Evolutionary conservation across 2,329 filamentous ascomycete genomes (phyloP).

Genomic region (Dryadomyces sulphureus): DNA sequence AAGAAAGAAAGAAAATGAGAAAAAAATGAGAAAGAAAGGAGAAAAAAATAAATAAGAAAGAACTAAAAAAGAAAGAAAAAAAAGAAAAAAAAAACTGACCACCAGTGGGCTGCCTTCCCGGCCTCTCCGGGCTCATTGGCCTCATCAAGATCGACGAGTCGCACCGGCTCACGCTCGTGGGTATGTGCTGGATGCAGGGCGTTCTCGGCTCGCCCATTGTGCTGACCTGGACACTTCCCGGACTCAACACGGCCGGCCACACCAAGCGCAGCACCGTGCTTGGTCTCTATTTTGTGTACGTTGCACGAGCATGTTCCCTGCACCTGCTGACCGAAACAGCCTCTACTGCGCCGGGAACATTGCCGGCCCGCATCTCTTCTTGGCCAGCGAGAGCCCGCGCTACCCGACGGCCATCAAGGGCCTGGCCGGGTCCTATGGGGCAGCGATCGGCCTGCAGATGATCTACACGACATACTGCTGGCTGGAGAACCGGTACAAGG

Average conservation of each 20-base stretch:
- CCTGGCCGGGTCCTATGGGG: conserved; percentile 7
- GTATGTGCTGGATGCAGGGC: conserved; percentile 37
- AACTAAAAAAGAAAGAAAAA: no score
- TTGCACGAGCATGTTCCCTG: not conserved
- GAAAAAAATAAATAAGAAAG: no score
- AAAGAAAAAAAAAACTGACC: no score
- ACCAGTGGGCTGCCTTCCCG: conserved; percentile 10
- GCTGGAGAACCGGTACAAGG: conserved; percentile 8
- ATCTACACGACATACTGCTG: conserved; percentile 8
- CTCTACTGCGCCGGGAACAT: conserved; percentile 9
- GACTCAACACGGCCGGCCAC: conserved; percentile 30
- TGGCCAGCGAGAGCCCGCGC: conserved; percentile 5
- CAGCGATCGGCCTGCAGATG: conserved; percentile 8
- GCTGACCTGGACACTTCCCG: conserved; percentile 34
- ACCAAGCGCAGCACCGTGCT: conserved; percentile 34
- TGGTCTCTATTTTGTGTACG: conserved; percentile 25
- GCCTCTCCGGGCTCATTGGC: conserved; percentile 30
- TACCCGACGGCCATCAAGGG: conserved; percentile 10
- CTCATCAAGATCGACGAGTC: conserved; percentile 30
- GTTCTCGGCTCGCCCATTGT: conserved; percentile 34
- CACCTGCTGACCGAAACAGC: not conserved
- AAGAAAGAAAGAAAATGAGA: no score
- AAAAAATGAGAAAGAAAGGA: no score
- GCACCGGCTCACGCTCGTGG: conserved; percentile 31
- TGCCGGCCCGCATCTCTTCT: conserved; percentile 9